These are phyloP conservation scores for Mycena haematopus DNA, from an alignment of 768 basidiomycete genomes.

Conservation along the genomic window DNA sequence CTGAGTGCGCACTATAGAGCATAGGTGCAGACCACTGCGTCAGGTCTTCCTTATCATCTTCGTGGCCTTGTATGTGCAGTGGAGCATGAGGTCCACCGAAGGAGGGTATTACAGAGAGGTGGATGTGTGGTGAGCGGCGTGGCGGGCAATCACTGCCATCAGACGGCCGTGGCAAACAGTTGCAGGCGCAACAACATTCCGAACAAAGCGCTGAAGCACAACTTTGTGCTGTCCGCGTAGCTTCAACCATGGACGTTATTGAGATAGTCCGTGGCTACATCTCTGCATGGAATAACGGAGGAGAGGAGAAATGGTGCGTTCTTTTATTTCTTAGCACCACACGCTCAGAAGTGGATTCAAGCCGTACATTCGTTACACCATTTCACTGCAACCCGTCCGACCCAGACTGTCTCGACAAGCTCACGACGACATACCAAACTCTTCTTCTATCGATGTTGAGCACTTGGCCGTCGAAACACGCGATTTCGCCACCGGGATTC, in stretches of 20 bases:
- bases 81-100: too few species aligned
- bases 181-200: constrained; percentile 1
- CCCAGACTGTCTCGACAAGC: constrained; percentile 56
- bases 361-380: constrained; percentile 65
- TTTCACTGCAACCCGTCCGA: constrained; percentile 67
- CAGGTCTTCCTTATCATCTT: too few species aligned
- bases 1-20: too few species aligned
- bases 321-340: constrained; percentile 20
- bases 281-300: constrained; percentile 61
- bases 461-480: constrained; percentile 57
- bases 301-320: constrained; percentile 68
- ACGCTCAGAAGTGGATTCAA: constrained; percentile 39
- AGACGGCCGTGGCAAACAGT: neutral
- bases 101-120: neutral
- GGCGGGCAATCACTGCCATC: too few species aligned
- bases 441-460: constrained; percentile 64
- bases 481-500: constrained; percentile 57
- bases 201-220: neutral
- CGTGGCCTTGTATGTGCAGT: too few species aligned
- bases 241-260: constrained; percentile 62
- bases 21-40: too few species aligned
- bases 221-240: neutral
- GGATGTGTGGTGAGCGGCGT: too few species aligned
- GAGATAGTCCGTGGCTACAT: constrained; percentile 57
- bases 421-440: constrained; percentile 74